These are phyloP conservation scores for Lodderomyces pseudojiufengensis DNA, from an alignment of 1,139 yeast genomes.

Conservation along the genomic window DNA sequence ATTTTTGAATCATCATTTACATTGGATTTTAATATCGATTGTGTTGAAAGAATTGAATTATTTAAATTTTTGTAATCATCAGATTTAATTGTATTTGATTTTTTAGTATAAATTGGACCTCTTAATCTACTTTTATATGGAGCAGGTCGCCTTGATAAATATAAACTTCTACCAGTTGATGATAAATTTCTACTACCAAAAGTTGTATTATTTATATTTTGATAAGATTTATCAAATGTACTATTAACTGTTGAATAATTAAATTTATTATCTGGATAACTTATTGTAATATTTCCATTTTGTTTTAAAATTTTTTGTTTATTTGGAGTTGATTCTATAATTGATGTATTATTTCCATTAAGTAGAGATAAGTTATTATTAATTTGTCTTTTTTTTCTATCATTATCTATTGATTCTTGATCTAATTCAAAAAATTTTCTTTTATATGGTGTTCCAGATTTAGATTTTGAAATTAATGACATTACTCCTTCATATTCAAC, in stretches of 20 bases:
- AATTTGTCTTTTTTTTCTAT: constrained; percentile 6
- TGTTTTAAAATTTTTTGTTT: constrained; percentile 10
- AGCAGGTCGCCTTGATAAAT: constrained; percentile 61
- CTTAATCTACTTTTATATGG: constrained; percentile 56
- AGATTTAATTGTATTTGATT: constrained; percentile 8
- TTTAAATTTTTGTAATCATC: neutral
- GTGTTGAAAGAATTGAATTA: neutral
- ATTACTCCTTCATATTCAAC: constrained; percentile 84
- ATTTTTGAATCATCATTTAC: constrained; percentile 5
- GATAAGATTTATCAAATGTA: constrained; percentile 24
- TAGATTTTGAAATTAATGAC: constrained; percentile 42
- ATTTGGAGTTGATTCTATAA: constrained; percentile 10
- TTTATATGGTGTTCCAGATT: constrained; percentile 12
- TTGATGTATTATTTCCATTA: constrained; percentile 1
- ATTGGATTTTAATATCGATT: constrained; percentile 2
- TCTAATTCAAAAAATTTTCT: constrained; percentile 1
- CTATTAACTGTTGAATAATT: constrained; percentile 31
- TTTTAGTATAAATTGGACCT: constrained; percentile 21
- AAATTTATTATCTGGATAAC: constrained; percentile 43
- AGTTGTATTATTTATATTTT: constrained; percentile 14
- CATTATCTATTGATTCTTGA: neutral
- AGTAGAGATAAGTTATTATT: neutral
- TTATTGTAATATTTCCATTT: constrained; percentile 17
- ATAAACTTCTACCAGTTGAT: constrained; percentile 48
- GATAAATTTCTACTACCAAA: constrained; percentile 25